phyloP scores from a whole-genome alignment of 2,329 filamentous ascomycete genomes.

The Thyridium curvatum region DNA sequence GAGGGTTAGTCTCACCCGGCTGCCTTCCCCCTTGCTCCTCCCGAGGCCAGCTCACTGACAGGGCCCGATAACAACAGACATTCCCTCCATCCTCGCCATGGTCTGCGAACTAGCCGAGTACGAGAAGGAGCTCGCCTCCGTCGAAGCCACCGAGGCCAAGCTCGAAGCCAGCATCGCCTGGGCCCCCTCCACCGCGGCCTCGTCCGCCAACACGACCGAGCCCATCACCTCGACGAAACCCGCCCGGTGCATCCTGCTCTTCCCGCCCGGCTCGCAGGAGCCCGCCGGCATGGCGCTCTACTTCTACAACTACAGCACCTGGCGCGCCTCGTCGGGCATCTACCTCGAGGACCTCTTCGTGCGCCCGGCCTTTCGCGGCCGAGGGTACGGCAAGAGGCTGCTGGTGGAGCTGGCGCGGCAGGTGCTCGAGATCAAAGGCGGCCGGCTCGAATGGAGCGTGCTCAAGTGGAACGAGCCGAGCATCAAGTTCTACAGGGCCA shows the following conservation, averaged over 20 bases:
- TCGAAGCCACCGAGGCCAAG: slow-evolving; percentile 71
- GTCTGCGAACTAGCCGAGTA: slow-evolving; percentile 85
- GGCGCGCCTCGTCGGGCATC: slow-evolving; percentile 80
- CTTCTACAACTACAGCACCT: slow-evolving; percentile 95
- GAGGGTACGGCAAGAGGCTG: slow-evolving; percentile 73
- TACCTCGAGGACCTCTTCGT: slow-evolving; percentile 96
- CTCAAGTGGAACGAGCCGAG: slow-evolving; percentile 90
- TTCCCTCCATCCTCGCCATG: slow-evolving; percentile 71
- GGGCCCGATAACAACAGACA: slow-evolving; percentile 48
- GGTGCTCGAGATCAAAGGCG: slow-evolving; percentile 64
- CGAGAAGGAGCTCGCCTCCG: slow-evolving; percentile 68
- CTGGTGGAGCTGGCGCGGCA: slow-evolving; percentile 74
- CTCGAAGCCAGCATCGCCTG: slow-evolving; percentile 76
- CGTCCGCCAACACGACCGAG: slow-evolving; percentile 35
- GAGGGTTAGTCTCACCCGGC: slow-evolving; percentile 38
- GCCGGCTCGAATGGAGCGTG: slow-evolving; percentile 82
- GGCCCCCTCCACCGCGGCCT: slow-evolving; percentile 42
- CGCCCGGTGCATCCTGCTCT: slow-evolving; percentile 69
- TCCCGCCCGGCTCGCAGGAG: slow-evolving; percentile 31
- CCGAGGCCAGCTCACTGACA: neutral
- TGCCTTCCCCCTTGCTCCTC: neutral
- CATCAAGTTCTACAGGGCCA: slow-evolving; percentile 75
- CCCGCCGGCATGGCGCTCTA: slow-evolving; percentile 77
- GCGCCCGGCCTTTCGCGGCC: slow-evolving; percentile 59
- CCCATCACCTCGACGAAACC: slow-evolving; percentile 51